Percentiles rank a stretch among this genome's conserved stretches.
Evolutionary conservation across 805 yeast genomes (phyloP).

Genomic region (Cyberlindnera amylophila): DNA sequence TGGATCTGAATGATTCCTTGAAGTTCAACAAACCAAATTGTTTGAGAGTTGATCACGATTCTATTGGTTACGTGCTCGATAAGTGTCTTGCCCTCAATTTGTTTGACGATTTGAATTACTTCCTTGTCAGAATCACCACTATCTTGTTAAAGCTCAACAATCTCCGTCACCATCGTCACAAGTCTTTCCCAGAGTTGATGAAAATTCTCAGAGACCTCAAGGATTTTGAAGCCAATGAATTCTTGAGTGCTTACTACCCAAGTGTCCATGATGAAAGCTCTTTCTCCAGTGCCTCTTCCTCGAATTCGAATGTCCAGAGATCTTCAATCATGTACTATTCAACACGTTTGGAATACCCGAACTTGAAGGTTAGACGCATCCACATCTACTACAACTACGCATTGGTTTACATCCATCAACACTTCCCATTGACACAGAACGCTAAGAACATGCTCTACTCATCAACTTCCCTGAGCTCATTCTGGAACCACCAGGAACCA

Average conservation of each 20-base stretch:
- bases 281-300: constrained; percentile 5
- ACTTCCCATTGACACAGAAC: constrained; percentile 6
- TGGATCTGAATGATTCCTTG: constrained; percentile 21
- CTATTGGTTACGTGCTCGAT: constrained; percentile 10
- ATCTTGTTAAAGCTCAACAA: constrained; percentile 20
- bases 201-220: constrained; percentile 14
- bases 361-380: constrained; percentile 14
- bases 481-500: constrained; percentile 17
- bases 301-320: background rate
- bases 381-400: constrained; percentile 21
- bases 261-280: constrained; percentile 6
- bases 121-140: constrained; percentile 14
- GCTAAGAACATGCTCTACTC: constrained; percentile 1
- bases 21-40: constrained; percentile 8
- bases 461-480: constrained; percentile 7
- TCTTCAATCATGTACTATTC: background rate
- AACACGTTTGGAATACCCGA: constrained; percentile 9
- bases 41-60: constrained; percentile 8
- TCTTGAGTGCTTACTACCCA: constrained; percentile 17
- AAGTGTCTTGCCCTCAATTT: constrained; percentile 18
- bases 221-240: constrained; percentile 20
- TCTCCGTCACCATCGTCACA: constrained; percentile 9
- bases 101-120: constrained; percentile 23
- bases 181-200: background rate
- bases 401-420: constrained; percentile 11